These are phyloP conservation scores for Magnolia kwangsiensis DNA, from an alignment of 164 flowering plant genomes.

Conservation along the genomic window DNA sequence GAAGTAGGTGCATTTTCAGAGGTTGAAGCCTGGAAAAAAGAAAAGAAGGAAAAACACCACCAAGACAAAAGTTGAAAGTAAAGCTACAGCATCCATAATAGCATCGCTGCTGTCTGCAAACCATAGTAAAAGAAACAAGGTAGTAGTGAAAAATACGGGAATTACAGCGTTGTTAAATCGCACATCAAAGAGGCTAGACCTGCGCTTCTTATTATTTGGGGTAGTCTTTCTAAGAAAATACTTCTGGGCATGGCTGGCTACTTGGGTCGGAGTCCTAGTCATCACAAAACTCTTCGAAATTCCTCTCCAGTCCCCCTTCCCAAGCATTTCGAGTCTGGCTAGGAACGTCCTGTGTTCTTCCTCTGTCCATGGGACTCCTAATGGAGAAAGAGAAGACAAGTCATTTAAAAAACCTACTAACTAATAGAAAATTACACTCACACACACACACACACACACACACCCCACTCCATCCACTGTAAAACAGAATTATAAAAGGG, in stretches of 20 bases:
- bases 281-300: slow-evolving; percentile 36
- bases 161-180: slow-evolving; percentile 19
- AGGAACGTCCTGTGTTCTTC: slow-evolving; percentile 38
- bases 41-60: neutral
- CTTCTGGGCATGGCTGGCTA: slow-evolving; percentile 42
- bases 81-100: neutral
- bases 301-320: slow-evolving; percentile 44
- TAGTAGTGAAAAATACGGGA: neutral
- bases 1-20: neutral
- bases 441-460: too few relatives aligned
- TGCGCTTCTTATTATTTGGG: slow-evolving; percentile 29
- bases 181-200: slow-evolving; percentile 40
- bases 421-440: too few relatives aligned
- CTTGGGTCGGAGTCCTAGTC: slow-evolving; percentile 40
- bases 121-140: neutral
- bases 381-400: too few relatives aligned
- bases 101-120: too few relatives aligned
- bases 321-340: slow-evolving; percentile 31
- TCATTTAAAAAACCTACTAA: too few relatives aligned
- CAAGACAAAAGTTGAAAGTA: neutral
- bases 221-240: slow-evolving; percentile 29
- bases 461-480: too few relatives aligned
- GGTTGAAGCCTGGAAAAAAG: neutral
- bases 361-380: slow-evolving; percentile 40
- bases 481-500: too few relatives aligned